These are phyloP conservation scores for Sextonia rubra DNA, from an alignment of 164 flowering plant genomes.

Conservation along the genomic window DNA sequence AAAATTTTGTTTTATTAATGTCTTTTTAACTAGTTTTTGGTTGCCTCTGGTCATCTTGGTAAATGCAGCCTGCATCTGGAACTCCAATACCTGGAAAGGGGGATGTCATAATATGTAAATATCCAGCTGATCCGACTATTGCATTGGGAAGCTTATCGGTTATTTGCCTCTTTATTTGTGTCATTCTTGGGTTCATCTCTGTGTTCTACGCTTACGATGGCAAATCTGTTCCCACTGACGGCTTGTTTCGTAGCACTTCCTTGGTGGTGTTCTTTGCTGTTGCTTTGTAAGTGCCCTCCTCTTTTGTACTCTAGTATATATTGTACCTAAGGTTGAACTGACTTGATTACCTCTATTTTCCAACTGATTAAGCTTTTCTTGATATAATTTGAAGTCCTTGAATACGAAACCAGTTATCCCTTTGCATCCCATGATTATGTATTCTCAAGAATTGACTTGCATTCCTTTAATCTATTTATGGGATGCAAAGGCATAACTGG, in stretches of 20 bases:
- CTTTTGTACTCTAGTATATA: not conserved
- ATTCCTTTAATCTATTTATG: no score
- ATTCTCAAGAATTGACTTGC: no score
- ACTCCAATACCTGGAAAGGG: conserved; percentile 31
- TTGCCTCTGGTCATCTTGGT: conserved; percentile 6
- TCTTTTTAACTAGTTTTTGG: not conserved
- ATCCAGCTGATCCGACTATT: conserved; percentile 61
- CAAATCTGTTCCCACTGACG: conserved; percentile 52
- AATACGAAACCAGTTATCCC: no score
- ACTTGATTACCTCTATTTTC: not conserved
- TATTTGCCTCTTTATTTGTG: conserved; percentile 31
- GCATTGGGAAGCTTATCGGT: conserved; percentile 49
- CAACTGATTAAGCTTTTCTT: not conserved
- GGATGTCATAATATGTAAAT: conserved; percentile 50
- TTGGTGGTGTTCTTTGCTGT: conserved; percentile 58
- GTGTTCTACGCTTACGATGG: conserved; percentile 72
- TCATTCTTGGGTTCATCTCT: conserved; percentile 38
- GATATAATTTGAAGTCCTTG: not conserved
- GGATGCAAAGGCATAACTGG: no score
- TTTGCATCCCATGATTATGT: no score
- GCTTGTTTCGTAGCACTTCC: conserved; percentile 51
- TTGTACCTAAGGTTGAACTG: not conserved
- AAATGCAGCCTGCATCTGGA: conserved; percentile 53
- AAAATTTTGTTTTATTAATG: not conserved
- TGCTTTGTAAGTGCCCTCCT: conserved; percentile 54